These are phyloP conservation scores for Gloeostereum incarnatum DNA, from an alignment of 768 basidiomycete genomes.

Conservation along the genomic window DNA sequence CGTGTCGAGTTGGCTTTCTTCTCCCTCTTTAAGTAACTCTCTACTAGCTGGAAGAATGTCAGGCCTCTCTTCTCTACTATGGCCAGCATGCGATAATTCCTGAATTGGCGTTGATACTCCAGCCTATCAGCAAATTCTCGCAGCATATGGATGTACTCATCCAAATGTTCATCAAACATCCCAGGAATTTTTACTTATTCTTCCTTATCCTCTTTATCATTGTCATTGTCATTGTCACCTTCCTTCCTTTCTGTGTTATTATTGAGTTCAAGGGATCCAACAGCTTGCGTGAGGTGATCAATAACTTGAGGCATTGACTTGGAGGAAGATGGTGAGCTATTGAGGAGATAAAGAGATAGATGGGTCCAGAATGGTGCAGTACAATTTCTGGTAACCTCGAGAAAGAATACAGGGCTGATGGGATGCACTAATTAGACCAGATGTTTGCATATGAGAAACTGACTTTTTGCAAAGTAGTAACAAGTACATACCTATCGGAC, in stretches of 20 bases:
- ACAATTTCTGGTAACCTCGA: slow-evolving; percentile 8
- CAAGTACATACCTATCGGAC: slow-evolving; percentile 13
- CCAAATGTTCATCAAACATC: slow-evolving; percentile 3
- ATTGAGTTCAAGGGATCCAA: not conserved
- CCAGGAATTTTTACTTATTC: not conserved
- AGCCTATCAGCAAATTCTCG: slow-evolving; percentile 5
- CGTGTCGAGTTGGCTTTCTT: slow-evolving; percentile 1
- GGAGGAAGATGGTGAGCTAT: not conserved
- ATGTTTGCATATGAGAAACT: slow-evolving; percentile 14
- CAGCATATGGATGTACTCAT: not conserved
- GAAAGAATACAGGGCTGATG: slow-evolving; percentile 11
- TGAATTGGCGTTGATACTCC: slow-evolving; percentile 5
- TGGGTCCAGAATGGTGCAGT: slow-evolving; percentile 12
- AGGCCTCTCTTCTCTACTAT: not conserved
- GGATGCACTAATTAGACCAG: slow-evolving; percentile 10
- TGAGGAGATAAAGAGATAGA: slow-evolving; percentile 1
- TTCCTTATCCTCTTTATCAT: not conserved
- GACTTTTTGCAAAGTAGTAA: slow-evolving; percentile 8
- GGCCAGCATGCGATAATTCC: slow-evolving; percentile 2
- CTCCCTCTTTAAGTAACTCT: slow-evolving; percentile 2
- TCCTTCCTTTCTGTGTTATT: not conserved
- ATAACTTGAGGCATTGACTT: not conserved
- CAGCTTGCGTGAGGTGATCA: not conserved
- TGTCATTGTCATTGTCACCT: not conserved
- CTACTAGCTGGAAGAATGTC: slow-evolving; percentile 1